Percentiles rank a stretch among this genome's conserved stretches.
Evolutionary conservation across 331 rosid species (phyloP).

Genomic region (Pyrus hybrid): DNA sequence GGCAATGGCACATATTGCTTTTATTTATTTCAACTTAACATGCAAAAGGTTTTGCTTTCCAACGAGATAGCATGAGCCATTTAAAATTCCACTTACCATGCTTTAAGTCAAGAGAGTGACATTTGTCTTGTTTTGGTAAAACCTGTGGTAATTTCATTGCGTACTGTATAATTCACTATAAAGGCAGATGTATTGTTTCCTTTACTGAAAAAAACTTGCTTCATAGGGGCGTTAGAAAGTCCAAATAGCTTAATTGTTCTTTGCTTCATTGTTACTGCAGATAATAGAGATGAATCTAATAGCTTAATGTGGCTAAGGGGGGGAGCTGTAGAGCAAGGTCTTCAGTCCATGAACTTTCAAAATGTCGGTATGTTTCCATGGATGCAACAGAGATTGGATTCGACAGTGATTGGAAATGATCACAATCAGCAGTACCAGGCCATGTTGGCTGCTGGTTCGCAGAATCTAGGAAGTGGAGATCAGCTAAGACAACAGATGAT

Average conservation of each 20-base stretch:
- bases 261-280: constrained; percentile 35
- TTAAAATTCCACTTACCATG: background rate
- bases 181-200: background rate
- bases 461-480: constrained; percentile 57
- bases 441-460: constrained; percentile 69
- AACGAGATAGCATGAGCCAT: background rate
- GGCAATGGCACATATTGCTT: background rate
- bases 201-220: background rate
- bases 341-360: constrained; percentile 59
- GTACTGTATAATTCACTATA: background rate
- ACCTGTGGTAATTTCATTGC: background rate
- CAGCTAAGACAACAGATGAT: constrained; percentile 61
- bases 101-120: background rate
- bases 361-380: constrained; percentile 63
- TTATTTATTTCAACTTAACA: background rate
- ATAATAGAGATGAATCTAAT: constrained; percentile 63
- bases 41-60: background rate
- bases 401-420: constrained; percentile 53
- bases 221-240: background rate
- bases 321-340: constrained; percentile 54
- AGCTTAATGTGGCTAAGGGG: constrained; percentile 82
- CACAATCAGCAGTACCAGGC: constrained; percentile 70
- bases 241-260: background rate
- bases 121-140: background rate
- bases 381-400: constrained; percentile 78